Conservation (phyloP, 108 stramenopile species). For the Ochromonas danica region DNA sequence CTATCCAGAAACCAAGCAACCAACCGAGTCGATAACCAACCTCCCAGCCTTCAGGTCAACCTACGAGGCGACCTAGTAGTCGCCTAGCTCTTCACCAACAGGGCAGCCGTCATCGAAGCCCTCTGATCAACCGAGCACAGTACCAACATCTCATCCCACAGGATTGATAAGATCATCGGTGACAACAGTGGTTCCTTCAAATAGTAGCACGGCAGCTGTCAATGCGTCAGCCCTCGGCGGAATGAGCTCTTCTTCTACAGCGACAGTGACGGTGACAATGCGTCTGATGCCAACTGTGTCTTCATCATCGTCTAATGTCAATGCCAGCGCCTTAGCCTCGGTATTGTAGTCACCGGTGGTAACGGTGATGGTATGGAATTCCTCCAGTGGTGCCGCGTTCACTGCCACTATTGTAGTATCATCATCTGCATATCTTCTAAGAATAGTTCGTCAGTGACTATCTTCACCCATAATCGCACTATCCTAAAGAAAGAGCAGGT, state of each 20-base stretch:
- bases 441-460: too few relatives aligned
- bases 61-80: conserved; percentile 9
- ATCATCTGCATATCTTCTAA: conserved; percentile 16
- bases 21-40: conserved; percentile 14
- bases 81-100: conserved; percentile 13
- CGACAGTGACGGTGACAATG: conserved; percentile 13
- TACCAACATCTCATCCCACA: too few relatives aligned
- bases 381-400: too few relatives aligned
- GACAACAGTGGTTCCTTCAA: too few relatives aligned
- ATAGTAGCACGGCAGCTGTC: conserved; percentile 12
- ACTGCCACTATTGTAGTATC: too few relatives aligned
- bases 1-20: conserved; percentile 15
- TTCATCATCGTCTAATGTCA: conserved; percentile 16
- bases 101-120: conserved; percentile 4
- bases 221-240: conserved; percentile 8
- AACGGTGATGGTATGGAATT: conserved; percentile 6
- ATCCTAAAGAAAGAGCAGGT: too few relatives aligned
- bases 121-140: conserved; percentile 15
- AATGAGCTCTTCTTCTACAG: too few relatives aligned
- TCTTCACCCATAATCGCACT: too few relatives aligned
- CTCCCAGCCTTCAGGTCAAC: conserved; percentile 13
- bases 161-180: conserved; percentile 16
- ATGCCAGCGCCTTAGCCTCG: too few relatives aligned
- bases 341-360: conserved; percentile 5
- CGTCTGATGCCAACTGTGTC: conserved; percentile 5